Evolutionary conservation across 805 yeast species (phyloP), one percentile per base, ranked within the genome.

Genomic region (Starmerella sp.): DNA sequence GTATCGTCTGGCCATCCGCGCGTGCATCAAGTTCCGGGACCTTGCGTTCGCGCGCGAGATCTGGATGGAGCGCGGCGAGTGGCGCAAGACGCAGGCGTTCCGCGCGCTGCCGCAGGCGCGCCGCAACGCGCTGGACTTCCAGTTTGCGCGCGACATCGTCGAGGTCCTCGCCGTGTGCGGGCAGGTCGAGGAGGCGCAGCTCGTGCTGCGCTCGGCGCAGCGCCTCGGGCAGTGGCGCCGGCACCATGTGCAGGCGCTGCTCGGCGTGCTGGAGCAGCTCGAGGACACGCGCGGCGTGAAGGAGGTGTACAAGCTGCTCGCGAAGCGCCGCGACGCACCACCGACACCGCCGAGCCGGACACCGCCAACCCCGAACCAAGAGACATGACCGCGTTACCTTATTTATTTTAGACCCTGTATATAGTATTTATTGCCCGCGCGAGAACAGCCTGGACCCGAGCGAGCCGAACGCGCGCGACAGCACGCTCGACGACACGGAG

Each of bases 61-160:
- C 1, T 89, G 96, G 95, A 67, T 70, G 2, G 95, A 86, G 63
- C 77, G 97, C 63, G 96, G 96, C 2, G 57, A 66, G 28, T 88
- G 76, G 69, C 73, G 96, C 51, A 79, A 78, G 56, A 74, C 85
- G 6, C n/a, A 39, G 1, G 51, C 32, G 3, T 89, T 84, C 72
- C 77, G 73, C 51, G 38, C 54, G 0, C 63, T 80, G 15, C 50
- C 72, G 0, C 62, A 69, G 9, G 52, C 54, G 0, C 65, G 61
- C 32, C 79, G 77, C 60, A 75, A 76, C 44, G 64, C 66, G 4
- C 67, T 73, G 4, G 91, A 84, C 63, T 81, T 81, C 66, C 74
- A 71, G 55, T 87, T 89, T 74, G 96, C 96, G 1, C 68, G 77
- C 30, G 73, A 79, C 11, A 83, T 88, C 85, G 79, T 86, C 1